These are phyloP conservation scores for Vinca minor DNA, from an alignment of 257 asterid genomes.

Conservation along the genomic window DNA sequence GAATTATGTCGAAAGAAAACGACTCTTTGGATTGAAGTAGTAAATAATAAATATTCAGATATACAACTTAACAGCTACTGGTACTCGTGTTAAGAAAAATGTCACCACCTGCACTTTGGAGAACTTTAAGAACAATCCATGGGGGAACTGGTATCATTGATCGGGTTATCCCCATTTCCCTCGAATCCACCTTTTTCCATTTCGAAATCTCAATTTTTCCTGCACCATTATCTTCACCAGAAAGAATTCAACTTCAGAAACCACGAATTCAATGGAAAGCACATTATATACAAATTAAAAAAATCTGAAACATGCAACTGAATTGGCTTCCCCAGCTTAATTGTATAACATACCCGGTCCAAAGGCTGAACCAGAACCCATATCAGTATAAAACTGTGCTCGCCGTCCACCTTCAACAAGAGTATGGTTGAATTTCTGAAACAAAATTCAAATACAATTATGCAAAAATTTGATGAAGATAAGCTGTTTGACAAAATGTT, in stretches of 20 bases:
- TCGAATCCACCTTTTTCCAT: constrained; percentile 64
- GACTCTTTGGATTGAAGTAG: neutral
- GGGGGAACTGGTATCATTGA: constrained; percentile 50
- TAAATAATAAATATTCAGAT: neutral
- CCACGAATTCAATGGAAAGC: constrained; percentile 1
- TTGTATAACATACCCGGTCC: constrained; percentile 11
- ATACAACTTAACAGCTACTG: neutral
- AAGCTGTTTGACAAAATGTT: constrained; percentile 37
- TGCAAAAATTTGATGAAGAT: neutral
- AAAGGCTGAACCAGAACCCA: constrained; percentile 32
- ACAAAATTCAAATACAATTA: constrained; percentile 1
- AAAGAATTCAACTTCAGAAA: constrained; percentile 16
- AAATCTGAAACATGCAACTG: neutral
- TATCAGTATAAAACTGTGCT: constrained; percentile 25
- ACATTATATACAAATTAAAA: neutral
- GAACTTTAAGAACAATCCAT: constrained; percentile 42
- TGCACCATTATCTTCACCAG: constrained; percentile 18
- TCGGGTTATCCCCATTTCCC: constrained; percentile 44
- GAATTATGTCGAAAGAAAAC: neutral
- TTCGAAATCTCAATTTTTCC: constrained; percentile 40
- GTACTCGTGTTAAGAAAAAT: neutral
- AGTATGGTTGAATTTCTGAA: constrained; percentile 42
- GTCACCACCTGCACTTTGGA: constrained; percentile 49
- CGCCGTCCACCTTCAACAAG: constrained; percentile 22
- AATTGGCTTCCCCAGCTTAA: neutral